phyloP scores from a whole-genome alignment of 345 rosid species.

The Linum usitatissimum region DNA sequence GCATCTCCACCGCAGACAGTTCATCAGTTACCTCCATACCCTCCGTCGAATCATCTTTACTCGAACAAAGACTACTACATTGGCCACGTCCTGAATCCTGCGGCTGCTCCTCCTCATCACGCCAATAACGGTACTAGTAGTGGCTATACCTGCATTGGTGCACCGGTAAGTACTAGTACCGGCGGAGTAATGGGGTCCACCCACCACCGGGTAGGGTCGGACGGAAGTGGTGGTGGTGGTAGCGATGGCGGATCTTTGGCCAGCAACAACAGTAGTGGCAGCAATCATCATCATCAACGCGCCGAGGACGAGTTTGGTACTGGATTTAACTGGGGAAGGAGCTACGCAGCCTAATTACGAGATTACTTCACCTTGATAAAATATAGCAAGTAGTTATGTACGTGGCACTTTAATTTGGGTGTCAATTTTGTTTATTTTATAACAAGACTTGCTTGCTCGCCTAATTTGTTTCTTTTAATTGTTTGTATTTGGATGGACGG shows the following conservation, averaged over 20 bases:
- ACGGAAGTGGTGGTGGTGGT: conserved; percentile 12
- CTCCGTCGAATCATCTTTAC: conserved; percentile 17
- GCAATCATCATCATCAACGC: conserved; percentile 11
- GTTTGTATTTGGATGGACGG: no score
- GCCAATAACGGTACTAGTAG: neutral
- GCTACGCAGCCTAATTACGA: conserved; percentile 26
- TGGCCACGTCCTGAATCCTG: conserved; percentile 43
- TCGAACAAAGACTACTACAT: conserved; percentile 44
- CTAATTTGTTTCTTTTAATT: no score
- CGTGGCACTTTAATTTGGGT: no score
- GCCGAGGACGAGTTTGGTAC: conserved; percentile 16
- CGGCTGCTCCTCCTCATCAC: conserved; percentile 25
- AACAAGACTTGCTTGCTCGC: no score
- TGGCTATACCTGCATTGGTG: conserved; percentile 69
- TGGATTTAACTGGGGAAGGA: conserved; percentile 29
- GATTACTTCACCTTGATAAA: no score
- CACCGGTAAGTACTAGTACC: conserved; percentile 20
- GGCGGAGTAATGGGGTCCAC: conserved; percentile 14
- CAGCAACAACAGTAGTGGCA: conserved; percentile 6
- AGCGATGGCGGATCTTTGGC: conserved; percentile 30
- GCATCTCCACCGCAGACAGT: conserved; percentile 33
- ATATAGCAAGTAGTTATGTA: no score
- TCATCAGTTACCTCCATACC: conserved; percentile 19
- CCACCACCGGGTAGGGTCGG: conserved; percentile 23
- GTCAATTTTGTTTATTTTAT: no score